Percentiles rank a stretch among this genome's conserved stretches.
These are phyloP conservation scores for Cucurbita pepo DNA, from an alignment of 306 rosid species.

Conservation along the genomic window DNA sequence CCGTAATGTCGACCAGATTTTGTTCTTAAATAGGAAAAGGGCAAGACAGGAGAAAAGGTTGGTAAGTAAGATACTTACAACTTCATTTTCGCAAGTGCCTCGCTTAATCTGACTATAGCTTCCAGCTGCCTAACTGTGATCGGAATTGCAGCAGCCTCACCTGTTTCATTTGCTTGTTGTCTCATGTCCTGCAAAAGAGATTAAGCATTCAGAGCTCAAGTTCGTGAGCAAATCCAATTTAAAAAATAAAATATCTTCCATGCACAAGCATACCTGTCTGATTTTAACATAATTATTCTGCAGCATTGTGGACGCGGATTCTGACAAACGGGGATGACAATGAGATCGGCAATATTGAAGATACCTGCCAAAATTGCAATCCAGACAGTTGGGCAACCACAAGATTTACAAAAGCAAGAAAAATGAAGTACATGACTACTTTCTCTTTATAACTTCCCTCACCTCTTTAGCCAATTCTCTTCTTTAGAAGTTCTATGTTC, in stretches of 20 bases:
- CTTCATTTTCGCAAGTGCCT: conserved; percentile 93
- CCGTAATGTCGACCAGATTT: neutral
- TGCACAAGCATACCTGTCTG: conserved; percentile 63
- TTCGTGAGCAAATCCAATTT: neutral
- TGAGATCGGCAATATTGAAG: conserved; percentile 66
- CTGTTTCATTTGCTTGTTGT: conserved; percentile 87
- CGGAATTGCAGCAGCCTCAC: conserved; percentile 80
- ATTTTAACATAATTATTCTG: conserved; percentile 76
- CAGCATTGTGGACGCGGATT: conserved; percentile 53
- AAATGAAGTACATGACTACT: neutral
- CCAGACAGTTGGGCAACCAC: conserved; percentile 9
- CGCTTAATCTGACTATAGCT: conserved; percentile 89
- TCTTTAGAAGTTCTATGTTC: conserved; percentile 49
- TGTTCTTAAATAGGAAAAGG: neutral
- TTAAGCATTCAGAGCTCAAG: neutral
- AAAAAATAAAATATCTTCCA: neutral
- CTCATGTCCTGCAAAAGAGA: conserved; percentile 68
- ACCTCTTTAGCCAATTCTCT: conserved; percentile 97
- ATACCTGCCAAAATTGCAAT: conserved; percentile 43
- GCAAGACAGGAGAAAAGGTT: neutral
- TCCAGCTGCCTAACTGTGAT: conserved; percentile 95
- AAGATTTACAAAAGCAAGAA: conserved; percentile 7
- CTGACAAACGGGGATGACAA: conserved; percentile 76
- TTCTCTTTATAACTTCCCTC: neutral
- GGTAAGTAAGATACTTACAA: conserved; percentile 36